Percentiles rank a stretch among this genome's conserved stretches.
Conservation (phyloP, 169 alveolate species). For the Plasmodium ovale region DNA sequence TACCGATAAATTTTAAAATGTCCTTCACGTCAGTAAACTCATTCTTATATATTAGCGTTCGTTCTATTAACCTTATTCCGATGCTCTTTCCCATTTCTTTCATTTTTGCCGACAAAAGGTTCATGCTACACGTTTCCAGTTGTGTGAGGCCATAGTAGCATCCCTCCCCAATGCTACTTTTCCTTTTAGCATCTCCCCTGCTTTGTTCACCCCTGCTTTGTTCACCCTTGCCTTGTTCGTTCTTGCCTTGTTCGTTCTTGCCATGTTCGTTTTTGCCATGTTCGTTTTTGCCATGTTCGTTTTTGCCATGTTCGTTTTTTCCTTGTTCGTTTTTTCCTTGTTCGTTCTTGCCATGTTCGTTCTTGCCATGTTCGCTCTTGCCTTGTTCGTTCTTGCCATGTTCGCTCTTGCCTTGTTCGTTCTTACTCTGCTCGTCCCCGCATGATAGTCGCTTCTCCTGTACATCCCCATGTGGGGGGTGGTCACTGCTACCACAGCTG, state of each 20-base stretch:
- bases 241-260: not conserved
- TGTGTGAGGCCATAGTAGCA: too few species aligned
- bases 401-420: not conserved
- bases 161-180: too few species aligned
- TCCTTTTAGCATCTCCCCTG: too few species aligned
- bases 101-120: constrained; percentile 14
- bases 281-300: not conserved
- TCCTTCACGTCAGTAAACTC: constrained; percentile 42
- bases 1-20: constrained; percentile 43
- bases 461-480: not conserved
- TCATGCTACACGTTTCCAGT: too few species aligned
- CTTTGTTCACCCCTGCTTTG: too few species aligned
- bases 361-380: not conserved
- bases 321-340: not conserved
- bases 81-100: constrained; percentile 64
- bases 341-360: not conserved
- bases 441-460: constrained; percentile 16
- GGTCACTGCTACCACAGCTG: not conserved
- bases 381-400: not conserved
- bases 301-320: not conserved
- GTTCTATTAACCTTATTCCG: constrained; percentile 41
- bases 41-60: constrained; percentile 45
- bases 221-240: not conserved
- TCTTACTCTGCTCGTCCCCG: not conserved
- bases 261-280: not conserved